Evolutionary conservation across 2,329 filamentous ascomycete genomes (phyloP), one percentile per base, ranked within the genome.

Genomic region (Dothiorella sarmentorum): DNA sequence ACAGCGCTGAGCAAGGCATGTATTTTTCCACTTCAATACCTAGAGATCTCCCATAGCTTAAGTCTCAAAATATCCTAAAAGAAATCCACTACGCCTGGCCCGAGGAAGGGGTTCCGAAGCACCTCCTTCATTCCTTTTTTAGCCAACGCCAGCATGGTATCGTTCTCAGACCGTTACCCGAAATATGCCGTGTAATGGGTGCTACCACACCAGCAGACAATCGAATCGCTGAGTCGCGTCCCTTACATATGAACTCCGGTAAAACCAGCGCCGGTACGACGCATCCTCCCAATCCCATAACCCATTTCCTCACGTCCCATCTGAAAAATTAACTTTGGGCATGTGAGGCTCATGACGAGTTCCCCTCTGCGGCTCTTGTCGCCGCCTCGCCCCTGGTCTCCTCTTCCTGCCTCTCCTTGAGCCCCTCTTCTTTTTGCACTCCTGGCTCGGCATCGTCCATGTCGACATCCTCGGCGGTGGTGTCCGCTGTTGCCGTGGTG

Each of bases 391-490:
- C 55, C 43, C 40, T 58, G 43, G 22, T 24, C 17, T 59, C 56
- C 26, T 58, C 56, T 20, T 51, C 56, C 24, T 59, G 44, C 17
- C 56, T 40, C 20, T 59, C 56, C 22, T 33, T 42, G 15, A 59
- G 35, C 6, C 56, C 56, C 31, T 59, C 38, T 20, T 59, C 56
- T 26, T 59, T 59, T 15, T 9, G 44, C 17, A 59, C 44, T 0
- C 56, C 58, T 9, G 58, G 49, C 49, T 47, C 47, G 15, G 51
- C 58, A 29, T 60, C 58, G 11, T 44, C 43, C 58, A 60, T 60
- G 20, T 60, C 58, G 1, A 60, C 33, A 15, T 60, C 58, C 22
- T 56, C 51, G 7, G 47, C 49, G 17, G 47, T 40, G 11, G 56
- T 51, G 26, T 59, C 58, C 7, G 51, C 51, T 13, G 43, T 56